phyloP scores from a whole-genome alignment of 305 asterid species.

The Salvia sclarea region DNA sequence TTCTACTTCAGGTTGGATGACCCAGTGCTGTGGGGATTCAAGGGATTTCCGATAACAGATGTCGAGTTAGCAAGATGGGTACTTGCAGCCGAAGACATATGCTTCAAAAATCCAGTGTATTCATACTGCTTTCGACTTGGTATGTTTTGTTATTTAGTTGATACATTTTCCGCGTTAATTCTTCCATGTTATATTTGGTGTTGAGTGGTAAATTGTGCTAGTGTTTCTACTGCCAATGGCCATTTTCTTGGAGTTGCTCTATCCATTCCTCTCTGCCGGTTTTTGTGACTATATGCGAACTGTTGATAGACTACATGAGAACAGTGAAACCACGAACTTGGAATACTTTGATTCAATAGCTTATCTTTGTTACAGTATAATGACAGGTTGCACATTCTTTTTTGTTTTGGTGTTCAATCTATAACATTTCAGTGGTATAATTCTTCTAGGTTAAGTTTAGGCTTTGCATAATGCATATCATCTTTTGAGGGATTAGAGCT shows the following conservation, averaged over 20 bases:
- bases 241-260: slow-evolving; percentile 3
- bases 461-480: slow-evolving; percentile 3
- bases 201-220: neutral
- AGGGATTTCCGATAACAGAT: slow-evolving; percentile 73
- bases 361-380: slow-evolving; percentile 1
- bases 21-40: slow-evolving; percentile 90
- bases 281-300: slow-evolving; percentile 8
- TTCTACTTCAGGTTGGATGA: slow-evolving; percentile 82
- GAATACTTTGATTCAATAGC: slow-evolving; percentile 18
- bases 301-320: neutral
- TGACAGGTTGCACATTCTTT: neutral
- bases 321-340: neutral
- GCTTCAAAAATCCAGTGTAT: slow-evolving; percentile 71
- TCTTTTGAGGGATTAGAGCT: slow-evolving; percentile 9
- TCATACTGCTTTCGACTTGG: slow-evolving; percentile 93
- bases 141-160: slow-evolving; percentile 41
- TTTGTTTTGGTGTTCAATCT: neutral
- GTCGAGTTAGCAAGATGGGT: slow-evolving; percentile 84
- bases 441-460: neutral
- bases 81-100: slow-evolving; percentile 93
- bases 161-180: neutral
- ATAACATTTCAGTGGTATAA: neutral
- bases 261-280: neutral
- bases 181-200: slow-evolving; percentile 17
- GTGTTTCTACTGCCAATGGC: slow-evolving; percentile 1